Evolutionary conservation across 176 grass and related monocot species (phyloP).

Genomic region (Eragrostis curvula): DNA sequence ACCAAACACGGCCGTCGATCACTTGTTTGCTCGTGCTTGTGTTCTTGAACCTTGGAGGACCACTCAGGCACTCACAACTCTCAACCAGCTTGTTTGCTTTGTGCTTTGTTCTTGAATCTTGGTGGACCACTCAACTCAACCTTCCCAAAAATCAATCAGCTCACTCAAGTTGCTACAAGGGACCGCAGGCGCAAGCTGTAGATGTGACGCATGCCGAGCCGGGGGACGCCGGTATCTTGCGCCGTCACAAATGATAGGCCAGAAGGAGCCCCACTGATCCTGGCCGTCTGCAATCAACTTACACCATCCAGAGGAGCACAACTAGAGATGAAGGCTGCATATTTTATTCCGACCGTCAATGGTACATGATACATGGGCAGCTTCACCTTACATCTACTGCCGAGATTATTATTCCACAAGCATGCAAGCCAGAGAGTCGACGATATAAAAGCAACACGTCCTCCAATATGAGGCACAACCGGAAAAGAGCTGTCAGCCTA

Average conservation of each 20-base stretch:
- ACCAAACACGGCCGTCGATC: not conserved
- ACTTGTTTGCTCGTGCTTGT: no score
- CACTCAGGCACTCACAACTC: no score
- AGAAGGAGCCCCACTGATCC: no score
- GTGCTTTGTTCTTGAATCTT: no score
- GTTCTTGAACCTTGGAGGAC: no score
- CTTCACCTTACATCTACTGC: not conserved
- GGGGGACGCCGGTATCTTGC: no score
- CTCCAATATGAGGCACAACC: not conserved
- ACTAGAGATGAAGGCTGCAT: not conserved
- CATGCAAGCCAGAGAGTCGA: not conserved
- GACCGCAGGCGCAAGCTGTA: not conserved
- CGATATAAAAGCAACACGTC: not conserved
- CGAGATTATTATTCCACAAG: not conserved
- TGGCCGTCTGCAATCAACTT: no score
- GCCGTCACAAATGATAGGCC: no score
- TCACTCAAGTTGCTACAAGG: no score
- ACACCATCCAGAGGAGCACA: not conserved
- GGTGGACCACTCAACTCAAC: no score
- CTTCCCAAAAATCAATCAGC: no score
- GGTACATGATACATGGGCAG: conserved; percentile 17
- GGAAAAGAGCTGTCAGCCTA: not conserved
- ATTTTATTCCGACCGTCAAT: conserved; percentile 29
- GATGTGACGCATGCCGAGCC: not conserved
- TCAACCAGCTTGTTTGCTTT: no score